These are phyloP conservation scores for Diplodia corticola DNA, from an alignment of 2,329 filamentous ascomycete genomes.

Conservation along the genomic window DNA sequence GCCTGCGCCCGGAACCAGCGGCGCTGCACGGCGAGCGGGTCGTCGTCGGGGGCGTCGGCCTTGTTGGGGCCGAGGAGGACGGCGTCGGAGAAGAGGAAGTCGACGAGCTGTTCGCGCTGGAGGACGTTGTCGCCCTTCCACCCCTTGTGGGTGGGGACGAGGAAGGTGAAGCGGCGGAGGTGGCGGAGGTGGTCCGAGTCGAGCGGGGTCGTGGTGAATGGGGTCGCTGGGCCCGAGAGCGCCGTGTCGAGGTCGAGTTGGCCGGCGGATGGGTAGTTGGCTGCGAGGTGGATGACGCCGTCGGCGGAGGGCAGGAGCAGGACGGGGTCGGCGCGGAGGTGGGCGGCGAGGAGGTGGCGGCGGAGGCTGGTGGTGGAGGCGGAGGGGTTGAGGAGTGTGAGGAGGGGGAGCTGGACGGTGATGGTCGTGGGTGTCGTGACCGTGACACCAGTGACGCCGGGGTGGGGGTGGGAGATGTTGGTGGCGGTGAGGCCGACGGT, in stretches of 20 bases:
- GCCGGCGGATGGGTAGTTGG: slow-evolving; percentile 8
- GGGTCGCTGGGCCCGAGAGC: neutral
- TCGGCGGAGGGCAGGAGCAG: neutral
- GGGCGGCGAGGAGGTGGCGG: slow-evolving; percentile 8
- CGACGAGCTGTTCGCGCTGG: neutral
- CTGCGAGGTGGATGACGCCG: slow-evolving; percentile 9
- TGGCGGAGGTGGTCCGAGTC: neutral
- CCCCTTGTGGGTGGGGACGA: neutral
- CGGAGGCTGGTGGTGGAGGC: neutral
- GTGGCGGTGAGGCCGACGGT: neutral
- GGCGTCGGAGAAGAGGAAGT: neutral
- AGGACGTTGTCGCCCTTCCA: neutral
- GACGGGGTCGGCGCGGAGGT: slow-evolving; percentile 1
- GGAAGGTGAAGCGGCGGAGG: neutral
- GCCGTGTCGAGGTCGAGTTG: neutral
- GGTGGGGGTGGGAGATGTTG: neutral
- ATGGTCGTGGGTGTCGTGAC: slow-evolving; percentile 27
- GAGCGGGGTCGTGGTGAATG: slow-evolving; percentile 9
- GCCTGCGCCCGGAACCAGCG: neutral
- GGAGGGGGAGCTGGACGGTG: slow-evolving; percentile 4
- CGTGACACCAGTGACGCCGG: neutral
- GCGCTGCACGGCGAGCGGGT: neutral
- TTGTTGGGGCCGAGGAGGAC: no score
- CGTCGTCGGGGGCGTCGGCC: neutral
- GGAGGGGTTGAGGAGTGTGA: slow-evolving; percentile 22